These are phyloP conservation scores for Exophiala xenobiotica DNA, from an alignment of 2,329 filamentous ascomycete species.

Conservation along the genomic window DNA sequence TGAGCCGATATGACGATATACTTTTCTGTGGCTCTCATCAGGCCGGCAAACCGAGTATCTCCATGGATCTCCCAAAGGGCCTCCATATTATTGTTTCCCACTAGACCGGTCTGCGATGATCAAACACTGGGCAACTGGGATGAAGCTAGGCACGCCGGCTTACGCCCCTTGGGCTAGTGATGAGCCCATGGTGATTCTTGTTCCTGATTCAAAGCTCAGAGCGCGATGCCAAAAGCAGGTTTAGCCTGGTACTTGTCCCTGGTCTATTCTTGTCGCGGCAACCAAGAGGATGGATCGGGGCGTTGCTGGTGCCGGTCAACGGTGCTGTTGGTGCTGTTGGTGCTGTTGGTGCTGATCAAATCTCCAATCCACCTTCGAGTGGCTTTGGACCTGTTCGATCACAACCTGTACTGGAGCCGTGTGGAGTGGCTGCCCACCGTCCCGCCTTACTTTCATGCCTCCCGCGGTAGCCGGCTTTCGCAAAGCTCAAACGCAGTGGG, in stretches of 20 bases:
- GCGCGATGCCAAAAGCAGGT: neutral
- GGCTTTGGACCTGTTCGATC: neutral
- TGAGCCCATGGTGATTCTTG: neutral
- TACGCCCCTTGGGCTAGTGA: slow-evolving; percentile 1
- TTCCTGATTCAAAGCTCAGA: neutral
- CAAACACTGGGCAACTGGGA: neutral
- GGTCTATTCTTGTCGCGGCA: neutral
- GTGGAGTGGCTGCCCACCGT: neutral
- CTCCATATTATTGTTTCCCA: too few relatives aligned
- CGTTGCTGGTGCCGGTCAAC: neutral
- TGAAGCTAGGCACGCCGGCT: neutral
- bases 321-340: too few relatives aligned
- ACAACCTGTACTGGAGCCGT: neutral
- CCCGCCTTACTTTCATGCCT: neutral
- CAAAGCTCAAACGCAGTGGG: neutral
- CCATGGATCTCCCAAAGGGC: too few relatives aligned
- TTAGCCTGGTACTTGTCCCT: neutral
- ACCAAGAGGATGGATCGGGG: neutral
- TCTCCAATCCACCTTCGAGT: neutral
- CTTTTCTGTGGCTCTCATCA: too few relatives aligned
- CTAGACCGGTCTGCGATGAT: neutral
- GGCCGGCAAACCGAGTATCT: too few relatives aligned
- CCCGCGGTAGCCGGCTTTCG: neutral
- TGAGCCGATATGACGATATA: too few relatives aligned
- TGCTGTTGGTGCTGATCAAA: slow-evolving; percentile 1